Conservation (phyloP, 2,329 filamentous ascomycete genomes). For the Zymoseptoria crescenta region DNA sequence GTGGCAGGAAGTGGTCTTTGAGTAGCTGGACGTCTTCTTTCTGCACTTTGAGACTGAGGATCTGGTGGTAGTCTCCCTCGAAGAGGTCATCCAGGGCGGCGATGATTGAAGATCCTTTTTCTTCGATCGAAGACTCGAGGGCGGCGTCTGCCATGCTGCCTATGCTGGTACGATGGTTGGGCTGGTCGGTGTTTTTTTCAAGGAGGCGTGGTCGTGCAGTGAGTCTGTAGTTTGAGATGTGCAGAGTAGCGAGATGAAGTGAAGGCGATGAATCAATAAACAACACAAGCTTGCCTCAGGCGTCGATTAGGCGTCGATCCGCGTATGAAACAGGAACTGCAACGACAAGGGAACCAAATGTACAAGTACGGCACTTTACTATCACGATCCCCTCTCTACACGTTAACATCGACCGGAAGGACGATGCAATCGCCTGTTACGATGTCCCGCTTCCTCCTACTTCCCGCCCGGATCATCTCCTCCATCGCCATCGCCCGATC, state of each 20-base stretch:
- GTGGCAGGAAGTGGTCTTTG: background rate
- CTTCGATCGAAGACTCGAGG: background rate
- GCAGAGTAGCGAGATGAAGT: background rate
- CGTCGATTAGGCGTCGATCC: background rate
- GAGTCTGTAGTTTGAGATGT: background rate
- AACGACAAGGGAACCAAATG: background rate
- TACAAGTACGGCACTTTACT: background rate
- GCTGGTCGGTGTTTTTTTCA: background rate
- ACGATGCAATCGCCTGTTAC: too few species aligned
- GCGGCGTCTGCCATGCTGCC: background rate
- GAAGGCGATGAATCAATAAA: background rate
- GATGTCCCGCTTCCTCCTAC: too few species aligned
- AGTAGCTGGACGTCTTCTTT: background rate
- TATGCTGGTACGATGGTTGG: background rate
- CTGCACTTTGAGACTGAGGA: background rate
- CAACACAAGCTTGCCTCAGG: background rate
- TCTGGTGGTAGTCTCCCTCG: background rate
- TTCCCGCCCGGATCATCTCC: too few species aligned
- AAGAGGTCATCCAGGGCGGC: background rate
- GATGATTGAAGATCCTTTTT: background rate
- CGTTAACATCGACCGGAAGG: too few species aligned
- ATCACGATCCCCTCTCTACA: too few species aligned
- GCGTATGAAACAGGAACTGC: background rate
- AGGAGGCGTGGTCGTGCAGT: background rate
- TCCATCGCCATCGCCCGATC: too few species aligned